Evolutionary conservation across 169 alveolate genomes (phyloP).

Genomic region (Plasmodium yoelii): DNA sequence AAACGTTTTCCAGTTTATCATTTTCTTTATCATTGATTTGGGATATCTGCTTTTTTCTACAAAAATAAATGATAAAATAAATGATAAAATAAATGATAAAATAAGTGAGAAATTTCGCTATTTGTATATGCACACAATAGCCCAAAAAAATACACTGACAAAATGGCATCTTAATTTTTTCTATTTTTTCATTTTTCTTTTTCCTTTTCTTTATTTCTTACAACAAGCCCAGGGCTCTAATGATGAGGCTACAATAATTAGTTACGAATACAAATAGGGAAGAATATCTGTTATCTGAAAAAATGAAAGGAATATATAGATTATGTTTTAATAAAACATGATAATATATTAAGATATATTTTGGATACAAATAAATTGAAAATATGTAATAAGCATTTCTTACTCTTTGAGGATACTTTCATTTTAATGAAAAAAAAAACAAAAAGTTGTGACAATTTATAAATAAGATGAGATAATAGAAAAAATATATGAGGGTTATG

Average conservation of each 20-base stretch:
- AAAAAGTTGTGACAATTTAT: slow-evolving; percentile 67
- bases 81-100: too few species aligned
- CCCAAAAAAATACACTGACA: background rate
- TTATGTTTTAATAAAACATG: background rate
- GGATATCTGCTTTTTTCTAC: slow-evolving; percentile 37
- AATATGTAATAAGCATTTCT: background rate
- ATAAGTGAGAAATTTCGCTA: background rate
- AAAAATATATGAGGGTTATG: slow-evolving; percentile 4
- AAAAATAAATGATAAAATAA: background rate
- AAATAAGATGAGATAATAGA: slow-evolving; percentile 38
- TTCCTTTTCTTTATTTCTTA: too few species aligned
- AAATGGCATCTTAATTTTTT: background rate
- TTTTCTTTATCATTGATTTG: slow-evolving; percentile 17
- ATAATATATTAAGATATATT: background rate
- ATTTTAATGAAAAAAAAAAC: slow-evolving; percentile 14
- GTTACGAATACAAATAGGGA: slow-evolving; percentile 6
- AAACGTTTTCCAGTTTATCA: background rate
- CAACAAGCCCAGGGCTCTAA: slow-evolving; percentile 42
- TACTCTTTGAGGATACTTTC: slow-evolving; percentile 20
- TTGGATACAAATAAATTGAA: background rate
- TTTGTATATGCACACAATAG: too few species aligned
- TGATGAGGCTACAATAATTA: slow-evolving; percentile 39
- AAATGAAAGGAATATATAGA: background rate
- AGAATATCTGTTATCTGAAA: slow-evolving; percentile 20
- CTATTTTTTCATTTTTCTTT: slow-evolving; percentile 1